These are phyloP conservation scores for Pyrenula massariospora DNA, from an alignment of 495 filamentous ascomycete genomes.

Conservation along the genomic window DNA sequence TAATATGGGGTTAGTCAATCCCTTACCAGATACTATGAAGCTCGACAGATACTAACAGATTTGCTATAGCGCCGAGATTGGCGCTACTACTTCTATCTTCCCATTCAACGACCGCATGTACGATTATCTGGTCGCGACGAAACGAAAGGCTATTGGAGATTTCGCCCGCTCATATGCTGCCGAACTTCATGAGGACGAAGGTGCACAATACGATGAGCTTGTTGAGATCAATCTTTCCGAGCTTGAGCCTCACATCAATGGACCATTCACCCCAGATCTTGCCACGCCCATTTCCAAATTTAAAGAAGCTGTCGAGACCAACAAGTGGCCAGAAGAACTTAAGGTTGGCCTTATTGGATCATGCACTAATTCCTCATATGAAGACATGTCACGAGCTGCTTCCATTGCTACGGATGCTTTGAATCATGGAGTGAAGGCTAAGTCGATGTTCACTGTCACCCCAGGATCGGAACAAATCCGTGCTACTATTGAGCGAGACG, in stretches of 20 bases:
- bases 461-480: slow-evolving; percentile 97
- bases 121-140: slow-evolving; percentile 88
- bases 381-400: slow-evolving; percentile 94
- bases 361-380: slow-evolving; percentile 99
- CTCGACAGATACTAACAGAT: slow-evolving; percentile 12
- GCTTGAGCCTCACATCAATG: slow-evolving; percentile 97
- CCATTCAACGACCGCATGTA: slow-evolving; percentile 97
- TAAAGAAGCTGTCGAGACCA: slow-evolving; percentile 82
- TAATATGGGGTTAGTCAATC: slow-evolving; percentile 78
- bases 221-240: slow-evolving; percentile 91
- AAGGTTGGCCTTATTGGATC: slow-evolving; percentile 96
- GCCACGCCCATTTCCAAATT: slow-evolving; percentile 97
- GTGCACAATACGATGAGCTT: slow-evolving; percentile 91
- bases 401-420: slow-evolving; percentile 93
- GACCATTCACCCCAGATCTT: slow-evolving; percentile 98
- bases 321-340: slow-evolving; percentile 94
- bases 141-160: slow-evolving; percentile 82
- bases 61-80: slow-evolving; percentile 59
- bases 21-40: no score
- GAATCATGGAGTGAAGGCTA: slow-evolving; percentile 86
- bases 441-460: slow-evolving; percentile 87
- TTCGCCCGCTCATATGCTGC: slow-evolving; percentile 75
- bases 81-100: slow-evolving; percentile 96
- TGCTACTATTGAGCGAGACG: slow-evolving; percentile 88
- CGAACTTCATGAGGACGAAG: slow-evolving; percentile 82